Percentiles rank a stretch among this genome's conserved stretches.
phyloP scores from a whole-genome alignment of 2,329 filamentous ascomycete genomes.

The Trichoderma koningii region DNA sequence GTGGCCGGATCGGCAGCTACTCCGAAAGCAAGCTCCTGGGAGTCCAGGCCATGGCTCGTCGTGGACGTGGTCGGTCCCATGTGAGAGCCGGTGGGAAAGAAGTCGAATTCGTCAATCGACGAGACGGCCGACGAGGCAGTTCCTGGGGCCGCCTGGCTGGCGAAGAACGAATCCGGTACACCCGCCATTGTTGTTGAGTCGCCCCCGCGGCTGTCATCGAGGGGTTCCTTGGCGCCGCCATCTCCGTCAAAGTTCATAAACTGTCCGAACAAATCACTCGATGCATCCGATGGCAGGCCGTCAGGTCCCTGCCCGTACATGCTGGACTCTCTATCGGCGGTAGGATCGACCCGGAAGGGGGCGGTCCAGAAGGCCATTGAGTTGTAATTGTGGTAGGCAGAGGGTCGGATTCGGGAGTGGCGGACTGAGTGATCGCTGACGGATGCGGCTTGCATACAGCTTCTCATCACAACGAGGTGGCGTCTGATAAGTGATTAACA shows the following conservation, averaged over 20 bases:
- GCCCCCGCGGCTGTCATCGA: conserved; percentile 30
- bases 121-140: conserved; percentile 42
- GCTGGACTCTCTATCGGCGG: conserved; percentile 41
- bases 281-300: conserved; percentile 35
- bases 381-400: conserved; percentile 7
- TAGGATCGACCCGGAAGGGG: conserved; percentile 39
- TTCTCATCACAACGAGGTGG: conserved; percentile 16
- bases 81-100: conserved; percentile 41
- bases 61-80: conserved; percentile 34
- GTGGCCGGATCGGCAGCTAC: conserved; percentile 24
- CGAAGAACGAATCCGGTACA: conserved; percentile 36
- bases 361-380: conserved; percentile 44
- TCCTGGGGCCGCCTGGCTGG: conserved; percentile 38
- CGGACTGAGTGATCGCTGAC: conserved; percentile 8
- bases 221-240: conserved; percentile 30
- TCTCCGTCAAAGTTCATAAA: conserved; percentile 42
- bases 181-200: conserved; percentile 32
- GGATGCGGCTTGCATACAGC: conserved; percentile 25
- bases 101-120: conserved; percentile 43
- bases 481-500: not conserved
- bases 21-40: conserved; percentile 35
- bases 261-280: conserved; percentile 43
- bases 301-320: conserved; percentile 43
- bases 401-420: conserved; percentile 20
- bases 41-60: conserved; percentile 38